A percentile compares a stretch with the other conserved stretches of the same genome.
Conservation (phyloP, 495 filamentous ascomycete species). For the Daldinia concentrica region DNA sequence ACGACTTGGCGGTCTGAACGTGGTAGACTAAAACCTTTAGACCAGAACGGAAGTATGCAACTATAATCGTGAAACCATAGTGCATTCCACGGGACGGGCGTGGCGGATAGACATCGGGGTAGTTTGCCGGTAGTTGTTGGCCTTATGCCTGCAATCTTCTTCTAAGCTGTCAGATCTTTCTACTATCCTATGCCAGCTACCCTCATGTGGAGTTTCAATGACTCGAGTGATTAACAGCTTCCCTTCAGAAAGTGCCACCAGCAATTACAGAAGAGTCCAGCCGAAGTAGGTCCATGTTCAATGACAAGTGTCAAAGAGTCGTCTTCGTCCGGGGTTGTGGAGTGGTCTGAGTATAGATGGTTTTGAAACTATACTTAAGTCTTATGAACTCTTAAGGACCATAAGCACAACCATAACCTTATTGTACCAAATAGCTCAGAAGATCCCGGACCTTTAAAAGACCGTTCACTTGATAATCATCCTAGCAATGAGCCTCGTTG, state of each 20-base stretch:
- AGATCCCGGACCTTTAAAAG: neutral
- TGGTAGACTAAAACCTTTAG: neutral
- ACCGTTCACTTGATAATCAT: neutral
- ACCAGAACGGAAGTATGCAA: neutral
- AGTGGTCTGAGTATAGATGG: neutral
- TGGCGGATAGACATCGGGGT: neutral
- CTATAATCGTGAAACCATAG: conserved; percentile 27
- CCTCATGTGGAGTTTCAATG: conserved; percentile 11
- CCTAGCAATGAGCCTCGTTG: neutral
- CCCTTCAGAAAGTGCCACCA: neutral
- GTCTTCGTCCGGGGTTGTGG: conserved; percentile 12
- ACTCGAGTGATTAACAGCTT: conserved; percentile 11
- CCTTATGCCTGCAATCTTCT: conserved; percentile 19
- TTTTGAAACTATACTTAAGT: too few relatives aligned
- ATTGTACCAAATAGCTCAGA: neutral
- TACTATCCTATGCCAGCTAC: neutral
- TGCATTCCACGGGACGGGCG: neutral
- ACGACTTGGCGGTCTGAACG: conserved; percentile 1
- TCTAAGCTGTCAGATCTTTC: conserved; percentile 17
- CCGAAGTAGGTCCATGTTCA: neutral
- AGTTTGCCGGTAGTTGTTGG: conserved; percentile 11
- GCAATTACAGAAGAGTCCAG: neutral
- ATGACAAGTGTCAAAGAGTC: conserved; percentile 3
- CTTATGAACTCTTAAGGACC: too few relatives aligned
- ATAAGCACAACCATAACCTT: too few relatives aligned